phyloP scores from a whole-genome alignment of 208 protist genomes.

The Acanthamoeba castellanii region DNA sequence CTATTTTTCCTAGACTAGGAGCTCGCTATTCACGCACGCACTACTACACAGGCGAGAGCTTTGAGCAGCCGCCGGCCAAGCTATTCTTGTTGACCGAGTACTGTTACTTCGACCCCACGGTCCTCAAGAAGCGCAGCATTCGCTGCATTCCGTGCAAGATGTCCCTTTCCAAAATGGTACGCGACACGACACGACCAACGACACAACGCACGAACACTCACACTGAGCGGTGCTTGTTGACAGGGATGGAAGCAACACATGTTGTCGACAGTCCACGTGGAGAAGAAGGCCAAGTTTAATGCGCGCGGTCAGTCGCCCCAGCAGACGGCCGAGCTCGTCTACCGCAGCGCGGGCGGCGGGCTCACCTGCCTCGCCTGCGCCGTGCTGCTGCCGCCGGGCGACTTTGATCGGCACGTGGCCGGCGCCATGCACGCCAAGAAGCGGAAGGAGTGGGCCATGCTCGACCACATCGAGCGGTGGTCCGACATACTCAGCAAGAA shows the following conservation, averaged over 20 bases:
- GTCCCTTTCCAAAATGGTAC: conserved; percentile 45
- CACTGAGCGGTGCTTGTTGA: background rate
- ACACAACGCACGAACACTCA: background rate
- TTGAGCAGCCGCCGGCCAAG: conserved; percentile 27
- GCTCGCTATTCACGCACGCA: background rate
- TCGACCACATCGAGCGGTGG: conserved; percentile 42
- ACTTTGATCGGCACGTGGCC: background rate
- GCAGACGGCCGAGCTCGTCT: background rate
- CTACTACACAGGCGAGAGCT: background rate
- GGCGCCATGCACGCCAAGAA: background rate
- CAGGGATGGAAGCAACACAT: conserved; percentile 19
- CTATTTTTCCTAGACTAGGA: background rate
- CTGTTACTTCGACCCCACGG: conserved; percentile 39
- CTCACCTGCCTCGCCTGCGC: conserved; percentile 41
- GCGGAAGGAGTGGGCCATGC: conserved; percentile 17
- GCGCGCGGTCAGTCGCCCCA: background rate
- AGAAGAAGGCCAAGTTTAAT: conserved; percentile 17
- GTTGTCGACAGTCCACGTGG: background rate
- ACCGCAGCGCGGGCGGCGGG: background rate
- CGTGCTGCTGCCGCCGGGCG: background rate
- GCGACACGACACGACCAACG: background rate
- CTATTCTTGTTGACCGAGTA: conserved; percentile 20
- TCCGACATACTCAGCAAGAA: conserved; percentile 53
- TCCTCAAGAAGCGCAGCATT: conserved; percentile 35
- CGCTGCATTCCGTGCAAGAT: conserved; percentile 38